A percentile compares a stretch with the other conserved stretches of the same genome.
Evolutionary conservation across 352 stramenopile species (phyloP).

Genomic region (Phytophthora palmivora): DNA sequence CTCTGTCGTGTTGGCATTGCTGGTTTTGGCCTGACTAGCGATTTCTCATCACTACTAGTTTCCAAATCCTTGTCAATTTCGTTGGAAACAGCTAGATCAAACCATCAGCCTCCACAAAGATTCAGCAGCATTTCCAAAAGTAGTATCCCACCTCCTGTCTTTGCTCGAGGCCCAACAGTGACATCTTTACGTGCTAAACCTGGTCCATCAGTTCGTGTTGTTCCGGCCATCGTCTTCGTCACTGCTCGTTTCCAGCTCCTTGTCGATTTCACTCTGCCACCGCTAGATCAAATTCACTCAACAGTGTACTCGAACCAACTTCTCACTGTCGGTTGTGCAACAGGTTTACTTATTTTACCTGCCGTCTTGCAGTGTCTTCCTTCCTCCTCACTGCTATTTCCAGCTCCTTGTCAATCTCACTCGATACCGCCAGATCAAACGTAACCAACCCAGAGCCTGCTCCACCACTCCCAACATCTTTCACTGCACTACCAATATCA

Average conservation of each 20-base stretch:
- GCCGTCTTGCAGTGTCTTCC: not conserved
- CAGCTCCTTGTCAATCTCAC: conserved; percentile 39
- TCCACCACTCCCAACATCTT: not conserved
- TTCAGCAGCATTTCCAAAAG: no score
- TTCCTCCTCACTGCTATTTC: conserved; percentile 28
- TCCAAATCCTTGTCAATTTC: conserved; percentile 46
- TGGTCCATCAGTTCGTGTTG: not conserved
- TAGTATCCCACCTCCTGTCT: not conserved
- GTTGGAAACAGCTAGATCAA: conserved; percentile 25
- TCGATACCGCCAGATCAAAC: conserved; percentile 14
- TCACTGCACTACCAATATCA: not conserved
- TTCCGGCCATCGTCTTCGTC: conserved; percentile 7
- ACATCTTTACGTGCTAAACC: not conserved
- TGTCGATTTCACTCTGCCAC: conserved; percentile 32
- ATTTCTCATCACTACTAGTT: conserved; percentile 40
- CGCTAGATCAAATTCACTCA: conserved; percentile 6
- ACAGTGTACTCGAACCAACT: not conserved
- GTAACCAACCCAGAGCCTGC: not conserved
- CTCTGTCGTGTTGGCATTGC: not conserved
- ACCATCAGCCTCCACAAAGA: not conserved
- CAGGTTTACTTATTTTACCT: not conserved
- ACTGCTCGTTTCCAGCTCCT: conserved; percentile 27
- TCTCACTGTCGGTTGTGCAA: not conserved
- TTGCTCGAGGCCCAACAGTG: not conserved
- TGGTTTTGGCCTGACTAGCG: not conserved